A percentile compares a stretch with the other conserved stretches of the same genome.
Evolutionary conservation across 148 eudicot genomes (phyloP).

Genomic region (Heliamphora exappendiculata): DNA sequence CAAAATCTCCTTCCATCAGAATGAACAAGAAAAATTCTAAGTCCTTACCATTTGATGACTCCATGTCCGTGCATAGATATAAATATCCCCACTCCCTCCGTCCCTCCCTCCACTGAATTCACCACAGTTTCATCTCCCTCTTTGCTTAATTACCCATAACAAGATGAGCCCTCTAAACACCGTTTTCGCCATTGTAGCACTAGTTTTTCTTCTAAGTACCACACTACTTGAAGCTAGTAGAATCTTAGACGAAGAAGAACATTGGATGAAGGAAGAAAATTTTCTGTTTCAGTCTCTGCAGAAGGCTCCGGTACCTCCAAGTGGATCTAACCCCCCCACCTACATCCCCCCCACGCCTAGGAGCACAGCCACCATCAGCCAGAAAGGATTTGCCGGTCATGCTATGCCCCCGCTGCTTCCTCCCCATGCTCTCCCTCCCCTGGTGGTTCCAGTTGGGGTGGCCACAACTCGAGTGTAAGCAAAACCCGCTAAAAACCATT

Average conservation of each 20-base stretch:
- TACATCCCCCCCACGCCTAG: no score
- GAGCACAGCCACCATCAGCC: background rate
- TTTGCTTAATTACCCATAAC: background rate
- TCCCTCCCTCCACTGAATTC: background rate
- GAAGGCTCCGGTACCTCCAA: background rate
- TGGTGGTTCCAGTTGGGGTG: background rate
- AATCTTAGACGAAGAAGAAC: background rate
- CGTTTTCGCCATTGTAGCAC: background rate
- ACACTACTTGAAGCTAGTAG: background rate
- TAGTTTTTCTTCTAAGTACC: background rate
- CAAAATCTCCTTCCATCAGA: background rate
- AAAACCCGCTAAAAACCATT: background rate
- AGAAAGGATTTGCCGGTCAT: slow-evolving; percentile 2
- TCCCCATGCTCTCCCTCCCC: background rate
- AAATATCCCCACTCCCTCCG: background rate
- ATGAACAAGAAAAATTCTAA: background rate
- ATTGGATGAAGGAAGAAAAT: no score
- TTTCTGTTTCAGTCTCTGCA: background rate
- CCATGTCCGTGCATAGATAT: background rate
- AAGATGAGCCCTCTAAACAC: background rate
- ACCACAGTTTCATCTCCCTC: background rate
- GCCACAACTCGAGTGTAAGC: background rate
- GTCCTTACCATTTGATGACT: background rate
- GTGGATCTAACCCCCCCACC: background rate
- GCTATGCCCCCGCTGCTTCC: background rate